Base-by-base conservation (phyloP, 495 filamentous ascomycete genomes). In the Cairneyella variabilis region DNA sequence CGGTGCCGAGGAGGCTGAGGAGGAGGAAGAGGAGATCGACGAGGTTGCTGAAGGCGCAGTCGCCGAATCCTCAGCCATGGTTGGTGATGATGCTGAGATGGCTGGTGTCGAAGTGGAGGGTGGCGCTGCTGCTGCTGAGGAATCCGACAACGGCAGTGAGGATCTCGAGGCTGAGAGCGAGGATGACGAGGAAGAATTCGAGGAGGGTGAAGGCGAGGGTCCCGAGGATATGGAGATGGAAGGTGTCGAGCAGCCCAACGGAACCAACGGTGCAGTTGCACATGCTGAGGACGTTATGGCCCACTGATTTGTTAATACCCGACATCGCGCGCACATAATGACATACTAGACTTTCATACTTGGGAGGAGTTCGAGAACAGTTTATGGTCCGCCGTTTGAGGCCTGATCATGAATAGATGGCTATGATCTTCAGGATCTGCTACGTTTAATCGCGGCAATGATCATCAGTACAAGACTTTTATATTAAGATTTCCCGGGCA, bases 161-260 rank as follows among this genome's bases (percentile, higher is more conserved):
- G 93, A 98, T 66, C 83, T 98, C n/a, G 93, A 96, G 68, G 88
- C 85, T 37, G 95, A 97, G 69, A 93, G 85, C 59, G 91, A 96
- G 44, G 92, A 95, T 48, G 89, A 95, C 46, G 88, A 88, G 12
- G 80, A 88, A 22, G 89, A 83, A 17, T 88, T 83, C 25, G 89
- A 89, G 65, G 76, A 57, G 18, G 78, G 64, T 37, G 78, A 80
- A 23, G 82, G 70, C 16, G 83, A 82, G 8, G 86, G 71, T 14
- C 89, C 89, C 53, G 89, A 91, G 42, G 89, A 86, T 60, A 90
- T 93, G 73, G 90, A 92, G 50, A 87, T 93, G 73, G 83, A 80
- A 17, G 90, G 89, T 54, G 85, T 59, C 22, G 65, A 61, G 26
- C 61, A 68, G 51, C 42, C 64, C 34, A 48, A 51, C 25, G 55